phyloP scores from a whole-genome alignment of 345 rosid genomes.

The Brassica juncea region DNA sequence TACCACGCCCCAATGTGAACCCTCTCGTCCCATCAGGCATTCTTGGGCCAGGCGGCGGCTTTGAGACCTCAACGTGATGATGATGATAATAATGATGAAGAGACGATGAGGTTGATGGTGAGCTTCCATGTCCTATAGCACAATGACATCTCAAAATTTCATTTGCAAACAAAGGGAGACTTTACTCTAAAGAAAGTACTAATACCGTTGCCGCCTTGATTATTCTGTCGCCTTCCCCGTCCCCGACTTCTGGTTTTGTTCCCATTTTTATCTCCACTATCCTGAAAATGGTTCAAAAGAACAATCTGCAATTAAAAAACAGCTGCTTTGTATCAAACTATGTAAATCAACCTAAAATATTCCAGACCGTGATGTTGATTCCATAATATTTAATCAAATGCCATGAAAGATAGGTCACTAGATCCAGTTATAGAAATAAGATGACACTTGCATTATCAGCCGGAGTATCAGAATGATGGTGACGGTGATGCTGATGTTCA shows the following conservation, averaged over 20 bases:
- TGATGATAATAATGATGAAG: conserved; percentile 36
- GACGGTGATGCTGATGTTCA: conserved; percentile 46
- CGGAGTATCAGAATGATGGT: conserved; percentile 50
- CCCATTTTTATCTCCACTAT: conserved; percentile 57
- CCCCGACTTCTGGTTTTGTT: conserved; percentile 54
- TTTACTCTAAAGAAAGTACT: conserved; percentile 39
- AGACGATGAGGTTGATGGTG: conserved; percentile 41
- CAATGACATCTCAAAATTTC: neutral
- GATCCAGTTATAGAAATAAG: neutral
- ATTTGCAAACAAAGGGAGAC: neutral
- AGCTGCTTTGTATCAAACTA: conserved; percentile 1
- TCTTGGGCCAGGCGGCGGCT: conserved; percentile 91
- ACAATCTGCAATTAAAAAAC: neutral
- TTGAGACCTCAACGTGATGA: conserved; percentile 47
- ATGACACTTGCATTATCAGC: conserved; percentile 60
- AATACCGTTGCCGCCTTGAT: conserved; percentile 51
- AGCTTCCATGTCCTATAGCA: conserved; percentile 64
- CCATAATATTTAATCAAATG: conserved; percentile 1
- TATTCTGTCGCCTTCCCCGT: conserved; percentile 53
- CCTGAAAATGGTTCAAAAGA: conserved; percentile 43
- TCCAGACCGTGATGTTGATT: neutral
- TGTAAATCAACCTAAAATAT: neutral
- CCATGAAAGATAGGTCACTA: neutral
- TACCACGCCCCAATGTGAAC: conserved; percentile 86
- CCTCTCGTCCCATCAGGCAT: conserved; percentile 99